Evolutionary conservation across 352 stramenopile genomes (phyloP).

Genomic region (Phytophthora rubi): DNA sequence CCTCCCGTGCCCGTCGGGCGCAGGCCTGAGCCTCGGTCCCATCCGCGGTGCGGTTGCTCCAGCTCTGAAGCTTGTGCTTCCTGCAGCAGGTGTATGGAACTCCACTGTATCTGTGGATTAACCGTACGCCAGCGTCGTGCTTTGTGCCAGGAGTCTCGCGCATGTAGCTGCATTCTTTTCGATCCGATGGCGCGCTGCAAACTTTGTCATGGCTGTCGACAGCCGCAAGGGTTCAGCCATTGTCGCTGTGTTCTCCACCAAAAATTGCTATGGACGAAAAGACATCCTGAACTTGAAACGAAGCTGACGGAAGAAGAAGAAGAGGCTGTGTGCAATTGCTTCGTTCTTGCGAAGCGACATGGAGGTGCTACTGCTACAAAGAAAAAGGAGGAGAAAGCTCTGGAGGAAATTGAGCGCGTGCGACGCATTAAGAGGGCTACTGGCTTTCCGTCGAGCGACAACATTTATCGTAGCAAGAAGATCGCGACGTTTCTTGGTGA

Average conservation of each 20-base stretch:
- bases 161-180: slow-evolving; percentile 58
- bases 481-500: slow-evolving; percentile 34
- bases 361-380: slow-evolving; percentile 29
- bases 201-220: slow-evolving; percentile 66
- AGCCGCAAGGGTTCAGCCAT: slow-evolving; percentile 44
- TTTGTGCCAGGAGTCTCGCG: slow-evolving; percentile 67
- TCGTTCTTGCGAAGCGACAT: slow-evolving; percentile 34
- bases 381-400: slow-evolving; percentile 25
- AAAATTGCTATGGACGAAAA: slow-evolving; percentile 31
- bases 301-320: slow-evolving; percentile 26
- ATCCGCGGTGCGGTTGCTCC: slow-evolving; percentile 53
- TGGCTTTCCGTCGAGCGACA: slow-evolving; percentile 52
- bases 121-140: slow-evolving; percentile 22
- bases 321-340: slow-evolving; percentile 46
- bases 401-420: slow-evolving; percentile 37
- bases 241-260: slow-evolving; percentile 71
- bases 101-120: slow-evolving; percentile 61
- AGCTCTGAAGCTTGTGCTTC: slow-evolving; percentile 54
- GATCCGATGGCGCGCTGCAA: slow-evolving; percentile 44
- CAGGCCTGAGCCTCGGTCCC: slow-evolving; percentile 22
- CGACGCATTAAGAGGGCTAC: slow-evolving; percentile 42
- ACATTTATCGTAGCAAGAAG: slow-evolving; percentile 47
- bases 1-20: slow-evolving; percentile 22
- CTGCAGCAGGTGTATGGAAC: slow-evolving; percentile 65
- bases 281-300: slow-evolving; percentile 25